A percentile compares a stretch with the other conserved stretches of the same genome.
Evolutionary conservation across 2,329 filamentous ascomycete species (phyloP).

Genomic region (Rugonectria rugulosa): DNA sequence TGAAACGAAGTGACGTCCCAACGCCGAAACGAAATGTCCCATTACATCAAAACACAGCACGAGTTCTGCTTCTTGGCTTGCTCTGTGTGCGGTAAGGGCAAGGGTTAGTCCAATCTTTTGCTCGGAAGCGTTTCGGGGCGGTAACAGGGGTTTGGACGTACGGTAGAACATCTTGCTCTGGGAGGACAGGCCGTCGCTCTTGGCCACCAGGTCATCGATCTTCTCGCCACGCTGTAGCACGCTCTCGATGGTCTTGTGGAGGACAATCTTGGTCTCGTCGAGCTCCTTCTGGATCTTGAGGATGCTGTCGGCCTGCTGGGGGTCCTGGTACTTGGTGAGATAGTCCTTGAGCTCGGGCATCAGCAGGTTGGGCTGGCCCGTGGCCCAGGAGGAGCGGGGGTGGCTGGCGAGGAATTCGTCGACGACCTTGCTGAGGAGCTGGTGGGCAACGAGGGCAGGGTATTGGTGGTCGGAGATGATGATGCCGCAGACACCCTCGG

Average conservation of each 20-base stretch:
- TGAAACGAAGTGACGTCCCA: constrained; percentile 41
- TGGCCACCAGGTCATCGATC: constrained; percentile 91
- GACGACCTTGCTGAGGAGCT: constrained; percentile 83
- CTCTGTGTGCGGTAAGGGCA: constrained; percentile 44
- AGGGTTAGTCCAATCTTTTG: constrained; percentile 10
- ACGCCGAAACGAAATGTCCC: constrained; percentile 42
- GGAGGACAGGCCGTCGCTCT: constrained; percentile 88
- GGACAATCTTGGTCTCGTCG: constrained; percentile 95
- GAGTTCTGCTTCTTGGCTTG: constrained; percentile 84
- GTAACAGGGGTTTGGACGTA: constrained; percentile 47
- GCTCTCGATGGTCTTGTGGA: constrained; percentile 96
- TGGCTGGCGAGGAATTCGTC: constrained; percentile 86
- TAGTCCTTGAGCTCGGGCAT: constrained; percentile 85
- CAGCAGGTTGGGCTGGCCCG: constrained; percentile 59
- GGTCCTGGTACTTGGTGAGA: constrained; percentile 79
- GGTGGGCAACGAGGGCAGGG: constrained; percentile 81
- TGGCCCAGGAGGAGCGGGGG: constrained; percentile 73
- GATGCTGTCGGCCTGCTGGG: constrained; percentile 88
- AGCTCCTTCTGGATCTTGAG: constrained; percentile 96
- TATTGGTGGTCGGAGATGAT: constrained; percentile 81
- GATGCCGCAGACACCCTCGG: constrained; percentile 77
- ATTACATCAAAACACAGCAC: constrained; percentile 75
- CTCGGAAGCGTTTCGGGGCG: constrained; percentile 3
- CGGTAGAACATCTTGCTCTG: constrained; percentile 99
- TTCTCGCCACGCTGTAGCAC: constrained; percentile 92